Base-by-base conservation (phyloP, 1,284 basidiomycete genomes). In the Cryptococcus amylolentus region DNA sequence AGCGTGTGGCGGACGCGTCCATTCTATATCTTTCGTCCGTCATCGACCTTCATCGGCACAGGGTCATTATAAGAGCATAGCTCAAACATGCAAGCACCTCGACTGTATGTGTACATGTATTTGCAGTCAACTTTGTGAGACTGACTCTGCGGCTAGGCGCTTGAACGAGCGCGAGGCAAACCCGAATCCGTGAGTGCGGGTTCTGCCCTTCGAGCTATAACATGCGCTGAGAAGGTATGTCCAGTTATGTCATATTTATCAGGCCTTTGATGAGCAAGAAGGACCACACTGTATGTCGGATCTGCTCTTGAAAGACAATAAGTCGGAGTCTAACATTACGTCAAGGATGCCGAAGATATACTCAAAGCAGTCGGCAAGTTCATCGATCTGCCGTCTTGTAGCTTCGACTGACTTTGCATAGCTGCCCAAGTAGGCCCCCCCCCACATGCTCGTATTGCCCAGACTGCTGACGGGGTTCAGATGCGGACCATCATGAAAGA, bases 401-500 rank as follows among this genome's bases (percentile, higher is more conserved):
- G 14, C 16, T 23, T 0, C 10, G 5, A 27, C 6, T n/a, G 26
- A 23, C 45, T 12, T 5, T 8, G 14, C 10, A 27, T 28, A 67
- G 67, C 68, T 55, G 66, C 67, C 4, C 63, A 64, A 56, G 61
- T 64, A 10, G 4, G 51, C 42, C 9, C n/a, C 9, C n/a, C 0
- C n/a, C 12, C n/a, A 42, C 1, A 1, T 5, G 10, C 31, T 9
- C 5, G 14, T 52, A 28, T 23, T n/a, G 18, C 13, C 8, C 27
- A 27, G 20, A 20, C 39, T 23, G 8, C n/a, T 9, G 13, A 16
- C 13, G 5, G 12, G 6, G 14, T 43, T 45, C 66, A 78, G 66
- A 71, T 75, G 66, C 73, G 71, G 60, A 68, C 63, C 18, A 72
- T 77, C 56, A 75, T 78, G 72, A 60, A 69, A 46, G 51, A 71